phyloP scores from a whole-genome alignment of 495 filamentous ascomycete genomes.

The Annulohypoxylon nitens region DNA sequence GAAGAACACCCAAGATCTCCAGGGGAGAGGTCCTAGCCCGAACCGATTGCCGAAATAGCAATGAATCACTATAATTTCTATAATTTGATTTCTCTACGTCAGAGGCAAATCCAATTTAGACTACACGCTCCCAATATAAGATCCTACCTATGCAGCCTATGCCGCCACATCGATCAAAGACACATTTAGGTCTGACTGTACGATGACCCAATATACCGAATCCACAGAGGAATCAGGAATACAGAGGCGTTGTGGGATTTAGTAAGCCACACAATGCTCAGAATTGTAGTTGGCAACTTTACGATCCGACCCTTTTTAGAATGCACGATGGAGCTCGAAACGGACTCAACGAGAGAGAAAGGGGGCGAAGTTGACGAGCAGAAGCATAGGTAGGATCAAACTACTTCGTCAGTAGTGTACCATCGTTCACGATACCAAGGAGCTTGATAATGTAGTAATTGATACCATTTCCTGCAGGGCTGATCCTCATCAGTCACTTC shows the following conservation, averaged over 20 bases:
- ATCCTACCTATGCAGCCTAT: constrained; percentile 5
- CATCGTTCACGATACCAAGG: constrained; percentile 40
- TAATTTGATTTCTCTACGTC: constrained; percentile 15
- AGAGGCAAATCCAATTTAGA: constrained; percentile 28
- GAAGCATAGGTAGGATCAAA: constrained; percentile 22
- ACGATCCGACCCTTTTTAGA: constrained; percentile 26
- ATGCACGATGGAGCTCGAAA: constrained; percentile 7
- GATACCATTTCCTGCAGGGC: constrained; percentile 37
- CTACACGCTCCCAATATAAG: constrained; percentile 6
- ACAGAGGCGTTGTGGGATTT: constrained; percentile 18
- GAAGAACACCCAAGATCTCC: constrained; percentile 31
- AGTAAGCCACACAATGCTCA: constrained; percentile 5
- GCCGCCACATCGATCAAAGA: neutral
- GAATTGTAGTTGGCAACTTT: constrained; percentile 15
- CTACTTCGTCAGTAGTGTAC: constrained; percentile 21
- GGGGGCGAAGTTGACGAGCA: constrained; percentile 7
- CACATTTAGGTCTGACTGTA: constrained; percentile 34
- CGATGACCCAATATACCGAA: constrained; percentile 17
- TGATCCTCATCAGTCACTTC: constrained; percentile 42
- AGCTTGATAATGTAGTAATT: constrained; percentile 43
- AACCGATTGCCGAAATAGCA: constrained; percentile 29
- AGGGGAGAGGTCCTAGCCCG: constrained; percentile 23
- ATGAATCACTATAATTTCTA: neutral
- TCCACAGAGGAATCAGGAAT: neutral
- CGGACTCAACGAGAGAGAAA: neutral